phyloP scores from a whole-genome alignment of 768 basidiomycete species.

The Tricholoma sp. region DNA sequence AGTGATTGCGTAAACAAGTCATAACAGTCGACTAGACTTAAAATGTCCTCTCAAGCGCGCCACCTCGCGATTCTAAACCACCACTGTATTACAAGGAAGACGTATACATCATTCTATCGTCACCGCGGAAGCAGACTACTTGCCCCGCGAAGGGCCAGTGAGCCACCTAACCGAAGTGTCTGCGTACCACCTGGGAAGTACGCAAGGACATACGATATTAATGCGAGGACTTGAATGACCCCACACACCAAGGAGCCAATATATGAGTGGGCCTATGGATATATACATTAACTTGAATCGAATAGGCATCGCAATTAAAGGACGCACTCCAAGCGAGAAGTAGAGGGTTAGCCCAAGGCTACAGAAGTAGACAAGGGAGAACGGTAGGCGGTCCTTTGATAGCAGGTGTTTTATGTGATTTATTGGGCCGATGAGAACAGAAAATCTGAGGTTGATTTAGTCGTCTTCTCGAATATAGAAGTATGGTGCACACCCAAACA shows the following conservation, averaged over 20 bases:
- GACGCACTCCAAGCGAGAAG: slow-evolving; percentile 82
- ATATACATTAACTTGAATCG: background rate
- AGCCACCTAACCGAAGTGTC: slow-evolving; percentile 75
- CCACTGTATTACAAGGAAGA: background rate
- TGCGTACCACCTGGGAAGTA: slow-evolving; percentile 93
- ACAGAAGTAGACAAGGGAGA: slow-evolving; percentile 76
- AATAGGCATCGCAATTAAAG: background rate
- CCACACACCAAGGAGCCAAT: slow-evolving; percentile 82
- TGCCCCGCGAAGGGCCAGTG: slow-evolving; percentile 79
- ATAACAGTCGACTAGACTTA: slow-evolving; percentile 7
- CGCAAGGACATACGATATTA: slow-evolving; percentile 85
- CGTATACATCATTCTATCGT: slow-evolving; percentile 1
- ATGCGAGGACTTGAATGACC: slow-evolving; percentile 78
- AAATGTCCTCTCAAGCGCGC: too few species aligned
- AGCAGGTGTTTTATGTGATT: slow-evolving; percentile 88
- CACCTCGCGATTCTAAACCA: background rate
- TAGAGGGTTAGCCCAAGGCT: slow-evolving; percentile 86
- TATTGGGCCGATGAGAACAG: slow-evolving; percentile 83
- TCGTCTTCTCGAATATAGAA: background rate
- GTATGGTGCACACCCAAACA: slow-evolving; percentile 71
- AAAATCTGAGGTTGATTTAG: slow-evolving; percentile 45
- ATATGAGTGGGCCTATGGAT: slow-evolving; percentile 68
- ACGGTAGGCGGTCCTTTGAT: slow-evolving; percentile 79
- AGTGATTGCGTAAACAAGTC: slow-evolving; percentile 22
- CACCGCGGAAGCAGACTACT: slow-evolving; percentile 78